Evolutionary conservation across 768 basidiomycete species (phyloP).

Genomic region (Mycena albidolilacea): DNA sequence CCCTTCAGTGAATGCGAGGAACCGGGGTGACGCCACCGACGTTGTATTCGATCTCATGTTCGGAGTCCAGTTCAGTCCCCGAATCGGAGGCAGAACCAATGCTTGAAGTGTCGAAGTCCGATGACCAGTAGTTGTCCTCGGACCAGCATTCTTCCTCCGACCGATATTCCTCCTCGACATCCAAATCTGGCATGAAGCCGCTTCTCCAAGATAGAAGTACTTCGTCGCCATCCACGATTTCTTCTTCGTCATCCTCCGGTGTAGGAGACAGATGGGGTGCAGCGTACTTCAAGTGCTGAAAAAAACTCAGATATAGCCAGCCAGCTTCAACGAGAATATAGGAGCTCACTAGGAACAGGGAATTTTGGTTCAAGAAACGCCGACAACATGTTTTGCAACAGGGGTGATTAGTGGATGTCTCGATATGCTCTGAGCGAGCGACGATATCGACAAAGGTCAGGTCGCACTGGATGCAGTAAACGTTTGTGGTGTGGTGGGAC

Average conservation of each 20-base stretch:
- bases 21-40: neutral
- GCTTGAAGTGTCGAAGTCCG: conserved; percentile 21
- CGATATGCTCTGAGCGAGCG: conserved; percentile 28
- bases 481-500: neutral
- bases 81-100: conserved; percentile 27
- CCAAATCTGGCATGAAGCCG: neutral
- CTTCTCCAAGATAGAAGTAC: conserved; percentile 11
- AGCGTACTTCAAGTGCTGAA: conserved; percentile 34
- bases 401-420: conserved; percentile 23
- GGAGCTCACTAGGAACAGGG: conserved; percentile 24
- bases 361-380: conserved; percentile 25
- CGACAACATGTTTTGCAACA: conserved; percentile 26
- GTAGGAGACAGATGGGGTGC: conserved; percentile 4
- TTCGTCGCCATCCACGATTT: conserved; percentile 21
- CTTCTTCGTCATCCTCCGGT: conserved; percentile 2
- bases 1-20: neutral
- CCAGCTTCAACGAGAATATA: neutral
- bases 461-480: conserved; percentile 29
- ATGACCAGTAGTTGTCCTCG: conserved; percentile 31
- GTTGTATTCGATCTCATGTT: conserved; percentile 1
- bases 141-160: conserved; percentile 1
- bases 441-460: conserved; percentile 19
- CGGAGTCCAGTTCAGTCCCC: conserved; percentile 22
- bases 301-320: neutral
- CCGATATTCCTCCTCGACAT: neutral